phyloP scores from a whole-genome alignment of 2,329 filamentous ascomycete genomes.

The Fusarium pilosicola region DNA sequence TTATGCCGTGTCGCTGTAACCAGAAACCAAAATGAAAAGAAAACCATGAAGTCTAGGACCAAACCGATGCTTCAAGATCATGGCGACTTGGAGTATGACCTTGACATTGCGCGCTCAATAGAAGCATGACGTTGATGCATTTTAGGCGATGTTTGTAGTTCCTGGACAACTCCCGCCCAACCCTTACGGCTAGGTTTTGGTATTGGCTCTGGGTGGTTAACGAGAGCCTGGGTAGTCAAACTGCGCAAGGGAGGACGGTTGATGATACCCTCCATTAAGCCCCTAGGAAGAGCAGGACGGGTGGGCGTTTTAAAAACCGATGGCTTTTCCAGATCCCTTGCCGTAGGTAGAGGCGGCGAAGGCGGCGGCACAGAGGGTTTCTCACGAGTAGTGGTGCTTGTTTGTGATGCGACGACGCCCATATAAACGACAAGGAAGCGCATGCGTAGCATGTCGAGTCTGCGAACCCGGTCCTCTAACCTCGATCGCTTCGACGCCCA shows the following conservation, averaged over 20 bases:
- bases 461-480: slow-evolving; percentile 66
- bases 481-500: slow-evolving; percentile 66
- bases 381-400: slow-evolving; percentile 43
- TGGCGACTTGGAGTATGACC: slow-evolving; percentile 46
- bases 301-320: slow-evolving; percentile 44
- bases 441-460: slow-evolving; percentile 71
- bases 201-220: slow-evolving; percentile 62
- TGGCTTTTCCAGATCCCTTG: slow-evolving; percentile 51
- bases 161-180: slow-evolving; percentile 72
- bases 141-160: slow-evolving; percentile 68
- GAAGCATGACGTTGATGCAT: slow-evolving; percentile 71
- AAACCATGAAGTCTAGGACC: slow-evolving; percentile 21
- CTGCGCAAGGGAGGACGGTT: slow-evolving; percentile 61
- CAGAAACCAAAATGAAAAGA: slow-evolving; percentile 33
- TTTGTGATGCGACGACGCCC: slow-evolving; percentile 61
- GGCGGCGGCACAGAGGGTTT: slow-evolving; percentile 46
- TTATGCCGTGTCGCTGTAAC: slow-evolving; percentile 30
- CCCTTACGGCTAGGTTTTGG: slow-evolving; percentile 57
- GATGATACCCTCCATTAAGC: slow-evolving; percentile 56
- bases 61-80: slow-evolving; percentile 24
- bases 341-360: slow-evolving; percentile 41
- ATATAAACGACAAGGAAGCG: slow-evolving; percentile 72
- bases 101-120: slow-evolving; percentile 66
- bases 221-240: slow-evolving; percentile 61
- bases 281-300: slow-evolving; percentile 52